Base-by-base conservation (phyloP, 192 early-diverging fungal genomes). In the Powellomyces hirtus region DNA sequence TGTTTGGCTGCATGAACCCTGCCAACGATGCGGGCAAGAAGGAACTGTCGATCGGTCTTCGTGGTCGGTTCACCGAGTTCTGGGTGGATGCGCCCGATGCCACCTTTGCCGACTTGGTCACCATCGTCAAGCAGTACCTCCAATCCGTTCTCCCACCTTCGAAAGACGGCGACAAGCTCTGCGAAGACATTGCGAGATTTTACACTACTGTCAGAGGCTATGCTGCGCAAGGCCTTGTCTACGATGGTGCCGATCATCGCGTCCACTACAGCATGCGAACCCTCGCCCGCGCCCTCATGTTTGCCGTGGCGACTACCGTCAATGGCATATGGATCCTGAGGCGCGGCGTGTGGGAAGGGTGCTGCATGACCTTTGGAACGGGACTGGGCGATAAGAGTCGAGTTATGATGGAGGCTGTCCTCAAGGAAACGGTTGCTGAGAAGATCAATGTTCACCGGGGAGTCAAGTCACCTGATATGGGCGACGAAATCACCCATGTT, bases 1-100 rank as follows among this genome's bases (percentile, higher is more conserved):
- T 99, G 2, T 98, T 99, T 75, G 93, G 91, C 1, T 99, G 97
- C 76, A 99, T 99, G 96, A 99, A 99, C 75, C 97, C 97, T 34
- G 89, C 97, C 20, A 98, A 91, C 31, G 97, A 99, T 80, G 94
- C 96, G 0, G 96, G 96, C 53, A 99, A 99, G 74, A 87, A 92
- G 51, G 94, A 99, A 69, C 79, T 99, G 33, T 92, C 97, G 5
- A 89, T 90, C 14, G 94, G 91, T 13, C 85, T 99, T 26, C 87
- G 95, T 35, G 91, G 86, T 44, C 84, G 96, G 27, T 98, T 98
- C 73, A 94, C 92, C 13, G 97, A 99, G 71, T 91, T 96, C 55
- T 99, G 92, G 79, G 93, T 97, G 26, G 89, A 95, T 59, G 79
- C 94, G 13, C 93, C 95, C 2, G 97, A 99, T 82, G 76, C 85